A percentile compares a stretch with the other conserved stretches of the same genome.
Conservation (phyloP, 495 filamentous ascomycete species). For the Hypomontagnella monticulosa region DNA sequence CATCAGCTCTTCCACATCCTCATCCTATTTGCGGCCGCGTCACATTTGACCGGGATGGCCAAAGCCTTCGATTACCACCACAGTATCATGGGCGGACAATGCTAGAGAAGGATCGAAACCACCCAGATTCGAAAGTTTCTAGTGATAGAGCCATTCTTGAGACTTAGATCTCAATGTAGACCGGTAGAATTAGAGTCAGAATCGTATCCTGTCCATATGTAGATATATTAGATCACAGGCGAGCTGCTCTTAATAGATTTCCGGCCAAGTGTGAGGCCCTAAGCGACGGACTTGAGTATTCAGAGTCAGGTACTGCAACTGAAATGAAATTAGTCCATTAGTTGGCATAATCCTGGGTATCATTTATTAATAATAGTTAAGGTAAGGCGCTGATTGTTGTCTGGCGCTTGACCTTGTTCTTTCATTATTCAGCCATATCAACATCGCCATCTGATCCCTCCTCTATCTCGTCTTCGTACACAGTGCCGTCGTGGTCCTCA, state of each 20-base stretch:
- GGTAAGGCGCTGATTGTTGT: not conserved
- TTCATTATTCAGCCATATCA: slow-evolving; percentile 21
- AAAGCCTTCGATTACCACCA: slow-evolving; percentile 62
- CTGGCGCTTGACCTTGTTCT: not conserved
- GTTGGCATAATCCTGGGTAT: slow-evolving; percentile 12
- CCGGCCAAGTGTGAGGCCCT: too few relatives aligned
- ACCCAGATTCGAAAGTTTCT: too few relatives aligned
- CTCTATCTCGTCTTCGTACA: slow-evolving; percentile 21
- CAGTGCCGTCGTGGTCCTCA: slow-evolving; percentile 2
- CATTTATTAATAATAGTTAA: not conserved
- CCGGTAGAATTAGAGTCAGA: too few relatives aligned
- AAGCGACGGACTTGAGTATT: too few relatives aligned
- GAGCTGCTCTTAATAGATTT: too few relatives aligned
- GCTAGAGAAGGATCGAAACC: slow-evolving; percentile 21
- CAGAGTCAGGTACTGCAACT: too few relatives aligned
- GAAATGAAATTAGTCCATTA: too few relatives aligned
- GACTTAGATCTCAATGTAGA: too few relatives aligned
- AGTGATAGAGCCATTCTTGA: too few relatives aligned
- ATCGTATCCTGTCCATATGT: too few relatives aligned
- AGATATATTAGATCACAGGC: too few relatives aligned
- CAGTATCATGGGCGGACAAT: slow-evolving; percentile 49
- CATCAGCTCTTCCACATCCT: slow-evolving; percentile 85
- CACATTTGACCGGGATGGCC: slow-evolving; percentile 71
- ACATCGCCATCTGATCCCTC: slow-evolving; percentile 26
- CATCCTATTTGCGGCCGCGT: slow-evolving; percentile 71